phyloP scores from a whole-genome alignment of 441 rosid genomes.

The Manihot esculenta region DNA sequence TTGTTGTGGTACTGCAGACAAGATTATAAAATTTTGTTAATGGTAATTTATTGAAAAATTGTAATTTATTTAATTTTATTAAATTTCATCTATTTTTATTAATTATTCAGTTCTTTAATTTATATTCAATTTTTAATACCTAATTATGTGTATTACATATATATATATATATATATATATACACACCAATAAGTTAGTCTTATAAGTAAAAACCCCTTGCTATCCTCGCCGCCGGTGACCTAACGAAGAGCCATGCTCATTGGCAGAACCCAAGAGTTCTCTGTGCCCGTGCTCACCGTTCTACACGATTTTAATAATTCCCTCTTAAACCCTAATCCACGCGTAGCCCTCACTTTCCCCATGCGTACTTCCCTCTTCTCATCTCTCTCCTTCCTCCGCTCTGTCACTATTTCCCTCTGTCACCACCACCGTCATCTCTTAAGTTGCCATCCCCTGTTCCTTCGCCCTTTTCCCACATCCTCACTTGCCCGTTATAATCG shows the following conservation, averaged over 20 bases:
- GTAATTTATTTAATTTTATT: no score
- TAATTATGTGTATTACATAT: no score
- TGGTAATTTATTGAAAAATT: no score
- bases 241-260: slow-evolving; percentile 25
- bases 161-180: no score
- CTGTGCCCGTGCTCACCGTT: slow-evolving; percentile 25
- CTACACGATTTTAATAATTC: slow-evolving; percentile 9
- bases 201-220: no score
- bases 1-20: no score
- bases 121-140: no score
- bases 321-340: slow-evolving; percentile 21
- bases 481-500: background rate
- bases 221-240: background rate
- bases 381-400: slow-evolving; percentile 31
- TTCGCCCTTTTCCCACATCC: background rate
- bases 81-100: no score
- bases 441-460: slow-evolving; percentile 11
- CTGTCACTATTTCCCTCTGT: slow-evolving; percentile 28
- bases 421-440: slow-evolving; percentile 21
- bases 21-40: no score
- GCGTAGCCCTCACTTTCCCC: slow-evolving; percentile 12
- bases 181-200: no score
- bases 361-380: slow-evolving; percentile 31
- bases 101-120: no score
- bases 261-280: slow-evolving; percentile 24